phyloP scores from a whole-genome alignment of 306 rosid species.

The Trifolium dubium region DNA sequence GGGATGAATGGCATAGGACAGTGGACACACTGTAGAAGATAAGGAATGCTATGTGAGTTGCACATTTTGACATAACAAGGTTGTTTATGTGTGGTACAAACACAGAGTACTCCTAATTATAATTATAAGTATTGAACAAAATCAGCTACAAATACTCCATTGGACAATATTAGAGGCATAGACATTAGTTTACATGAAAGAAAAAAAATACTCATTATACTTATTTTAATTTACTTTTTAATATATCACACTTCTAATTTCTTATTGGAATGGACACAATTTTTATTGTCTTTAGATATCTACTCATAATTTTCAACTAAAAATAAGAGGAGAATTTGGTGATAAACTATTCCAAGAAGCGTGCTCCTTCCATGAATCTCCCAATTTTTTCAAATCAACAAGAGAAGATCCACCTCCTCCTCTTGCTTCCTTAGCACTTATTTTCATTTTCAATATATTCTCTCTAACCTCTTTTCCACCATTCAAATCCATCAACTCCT shows the following conservation, averaged over 20 bases:
- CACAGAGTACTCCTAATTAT: too few relatives aligned
- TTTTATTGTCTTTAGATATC: not conserved
- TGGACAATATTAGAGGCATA: too few relatives aligned
- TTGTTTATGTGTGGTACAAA: too few relatives aligned
- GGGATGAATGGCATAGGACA: too few relatives aligned
- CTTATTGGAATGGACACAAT: not conserved
- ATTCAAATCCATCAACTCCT: not conserved
- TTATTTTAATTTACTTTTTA: too few relatives aligned
- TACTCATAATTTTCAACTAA: not conserved
- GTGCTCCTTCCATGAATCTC: not conserved
- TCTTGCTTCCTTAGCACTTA: not conserved
- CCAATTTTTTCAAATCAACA: not conserved
- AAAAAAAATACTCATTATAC: too few relatives aligned
- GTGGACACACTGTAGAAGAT: too few relatives aligned
- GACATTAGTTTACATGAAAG: too few relatives aligned
- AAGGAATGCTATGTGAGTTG: too few relatives aligned
- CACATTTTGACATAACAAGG: too few relatives aligned
- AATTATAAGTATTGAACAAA: too few relatives aligned
- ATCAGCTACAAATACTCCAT: too few relatives aligned
- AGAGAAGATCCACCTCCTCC: not conserved
- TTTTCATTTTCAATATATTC: not conserved
- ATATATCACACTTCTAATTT: not conserved
- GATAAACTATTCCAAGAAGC: not conserved
- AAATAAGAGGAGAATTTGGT: not conserved
- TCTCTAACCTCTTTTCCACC: not conserved